Conservation (phyloP, 164 flowering plant genomes). For the Nelumbo lutea region DNA sequence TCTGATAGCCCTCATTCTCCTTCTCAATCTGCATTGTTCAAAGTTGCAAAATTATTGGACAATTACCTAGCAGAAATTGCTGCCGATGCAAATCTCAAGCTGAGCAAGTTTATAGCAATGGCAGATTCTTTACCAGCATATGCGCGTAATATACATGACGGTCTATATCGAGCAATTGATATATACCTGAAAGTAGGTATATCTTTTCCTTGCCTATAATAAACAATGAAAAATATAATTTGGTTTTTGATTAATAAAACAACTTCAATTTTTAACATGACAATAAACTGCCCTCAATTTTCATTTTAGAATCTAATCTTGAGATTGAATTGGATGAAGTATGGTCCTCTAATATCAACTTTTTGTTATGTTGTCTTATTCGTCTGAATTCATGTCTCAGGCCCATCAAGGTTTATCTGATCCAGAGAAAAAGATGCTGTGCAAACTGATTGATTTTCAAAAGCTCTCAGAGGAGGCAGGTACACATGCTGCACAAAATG, state of each 20-base stretch:
- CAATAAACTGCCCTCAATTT: background rate
- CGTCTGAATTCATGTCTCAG: slow-evolving; percentile 37
- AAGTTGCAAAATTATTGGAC: slow-evolving; percentile 73
- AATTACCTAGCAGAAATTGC: slow-evolving; percentile 91
- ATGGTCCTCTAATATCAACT: background rate
- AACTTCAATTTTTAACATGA: background rate
- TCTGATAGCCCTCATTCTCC: slow-evolving; percentile 66
- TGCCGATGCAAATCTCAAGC: slow-evolving; percentile 81
- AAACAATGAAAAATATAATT: background rate
- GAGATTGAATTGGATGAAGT: background rate
- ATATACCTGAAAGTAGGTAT: slow-evolving; percentile 69
- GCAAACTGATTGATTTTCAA: slow-evolving; percentile 88
- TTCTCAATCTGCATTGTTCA: slow-evolving; percentile 55
- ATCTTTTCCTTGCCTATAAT: background rate
- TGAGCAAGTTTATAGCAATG: slow-evolving; percentile 64
- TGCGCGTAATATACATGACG: slow-evolving; percentile 73
- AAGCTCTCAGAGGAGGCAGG: slow-evolving; percentile 94
- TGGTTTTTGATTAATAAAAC: too few species aligned
- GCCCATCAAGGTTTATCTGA: slow-evolving; percentile 80
- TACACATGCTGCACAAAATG: slow-evolving; percentile 95
- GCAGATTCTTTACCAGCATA: slow-evolving; percentile 75
- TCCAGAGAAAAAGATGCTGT: slow-evolving; percentile 62
- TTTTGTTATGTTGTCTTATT: slow-evolving; percentile 1
- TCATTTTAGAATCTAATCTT: background rate
- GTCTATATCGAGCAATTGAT: slow-evolving; percentile 80